These are phyloP conservation scores for Globisporangium canariense DNA, from an alignment of 352 stramenopile genomes.

Conservation along the genomic window DNA sequence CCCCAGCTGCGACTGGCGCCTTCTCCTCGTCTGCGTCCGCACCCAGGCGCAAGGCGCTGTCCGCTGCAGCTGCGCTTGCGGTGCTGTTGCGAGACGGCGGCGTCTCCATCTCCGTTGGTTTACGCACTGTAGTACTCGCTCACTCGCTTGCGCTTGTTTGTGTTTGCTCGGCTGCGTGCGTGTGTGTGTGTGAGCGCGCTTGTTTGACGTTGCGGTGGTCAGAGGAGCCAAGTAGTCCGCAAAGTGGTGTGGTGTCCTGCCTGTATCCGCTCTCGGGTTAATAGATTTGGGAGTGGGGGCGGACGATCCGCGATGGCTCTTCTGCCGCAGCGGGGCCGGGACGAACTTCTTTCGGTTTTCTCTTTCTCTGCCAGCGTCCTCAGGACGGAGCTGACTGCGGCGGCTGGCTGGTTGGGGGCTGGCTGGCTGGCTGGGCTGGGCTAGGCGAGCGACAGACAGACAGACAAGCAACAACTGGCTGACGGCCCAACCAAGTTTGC, in stretches of 20 bases:
- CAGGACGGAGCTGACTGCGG: neutral
- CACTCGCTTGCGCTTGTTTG: neutral
- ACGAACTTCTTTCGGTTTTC: conserved; percentile 9
- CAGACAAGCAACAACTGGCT: conserved; percentile 2
- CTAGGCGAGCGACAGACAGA: neutral
- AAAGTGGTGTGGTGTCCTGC: conserved; percentile 6
- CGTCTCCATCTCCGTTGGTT: neutral
- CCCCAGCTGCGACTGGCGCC: neutral
- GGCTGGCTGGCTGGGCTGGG: neutral
- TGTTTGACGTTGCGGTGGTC: conserved; percentile 5
- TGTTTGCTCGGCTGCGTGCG: neutral
- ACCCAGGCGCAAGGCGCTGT: conserved; percentile 5
- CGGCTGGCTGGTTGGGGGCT: no score
- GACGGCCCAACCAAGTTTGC: neutral
- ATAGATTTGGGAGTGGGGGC: conserved; percentile 12
- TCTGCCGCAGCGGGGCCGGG: conserved; percentile 12
- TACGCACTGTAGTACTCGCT: conserved; percentile 6
- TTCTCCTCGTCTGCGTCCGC: neutral
- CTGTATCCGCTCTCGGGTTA: conserved; percentile 7
- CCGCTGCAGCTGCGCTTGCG: neutral
- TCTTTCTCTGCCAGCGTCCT: conserved; percentile 7
- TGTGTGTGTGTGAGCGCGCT: neutral
- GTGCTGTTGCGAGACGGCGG: neutral
- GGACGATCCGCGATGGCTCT: conserved; percentile 16
- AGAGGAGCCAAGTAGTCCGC: conserved; percentile 3